These are phyloP conservation scores for Lecanicillium sp. DNA, from an alignment of 2,329 filamentous ascomycete species.

Conservation along the genomic window DNA sequence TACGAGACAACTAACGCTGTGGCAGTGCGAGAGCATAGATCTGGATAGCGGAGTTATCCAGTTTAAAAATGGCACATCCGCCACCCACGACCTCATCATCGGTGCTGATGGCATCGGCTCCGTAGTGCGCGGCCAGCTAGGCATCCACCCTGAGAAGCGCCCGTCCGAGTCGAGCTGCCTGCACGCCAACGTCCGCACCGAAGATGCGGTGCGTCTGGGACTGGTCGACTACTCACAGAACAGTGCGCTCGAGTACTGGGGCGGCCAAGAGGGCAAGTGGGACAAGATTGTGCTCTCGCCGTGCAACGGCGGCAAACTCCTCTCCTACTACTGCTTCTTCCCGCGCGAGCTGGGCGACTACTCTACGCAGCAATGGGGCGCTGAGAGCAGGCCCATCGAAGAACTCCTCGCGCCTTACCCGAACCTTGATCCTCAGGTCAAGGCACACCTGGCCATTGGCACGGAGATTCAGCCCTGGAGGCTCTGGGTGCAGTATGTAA, in stretches of 20 bases:
- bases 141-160: conserved; percentile 53
- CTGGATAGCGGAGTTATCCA: conserved; percentile 41
- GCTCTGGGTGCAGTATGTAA: conserved; percentile 50
- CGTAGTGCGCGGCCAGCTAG: conserved; percentile 55
- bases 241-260: conserved; percentile 63
- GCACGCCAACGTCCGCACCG: conserved; percentile 58
- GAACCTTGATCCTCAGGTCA: conserved; percentile 47
- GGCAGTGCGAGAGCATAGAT: conserved; percentile 45
- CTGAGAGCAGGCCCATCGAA: conserved; percentile 44
- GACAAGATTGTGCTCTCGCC: conserved; percentile 67
- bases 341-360: conserved; percentile 52
- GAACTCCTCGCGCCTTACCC: conserved; percentile 53
- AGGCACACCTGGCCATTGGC: conserved; percentile 47
- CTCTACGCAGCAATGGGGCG: conserved; percentile 53
- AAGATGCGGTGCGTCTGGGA: conserved; percentile 52
- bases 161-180: conserved; percentile 56
- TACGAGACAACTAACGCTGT: neutral
- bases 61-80: conserved; percentile 46
- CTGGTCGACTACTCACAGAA: conserved; percentile 57
- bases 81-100: conserved; percentile 53
- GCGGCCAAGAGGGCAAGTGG: conserved; percentile 55
- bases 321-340: conserved; percentile 69
- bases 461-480: conserved; percentile 55
- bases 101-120: conserved; percentile 65
- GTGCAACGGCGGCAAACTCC: conserved; percentile 58